phyloP scores from a whole-genome alignment of 2,329 filamentous ascomycete species.

The Diaporthe australafricana region DNA sequence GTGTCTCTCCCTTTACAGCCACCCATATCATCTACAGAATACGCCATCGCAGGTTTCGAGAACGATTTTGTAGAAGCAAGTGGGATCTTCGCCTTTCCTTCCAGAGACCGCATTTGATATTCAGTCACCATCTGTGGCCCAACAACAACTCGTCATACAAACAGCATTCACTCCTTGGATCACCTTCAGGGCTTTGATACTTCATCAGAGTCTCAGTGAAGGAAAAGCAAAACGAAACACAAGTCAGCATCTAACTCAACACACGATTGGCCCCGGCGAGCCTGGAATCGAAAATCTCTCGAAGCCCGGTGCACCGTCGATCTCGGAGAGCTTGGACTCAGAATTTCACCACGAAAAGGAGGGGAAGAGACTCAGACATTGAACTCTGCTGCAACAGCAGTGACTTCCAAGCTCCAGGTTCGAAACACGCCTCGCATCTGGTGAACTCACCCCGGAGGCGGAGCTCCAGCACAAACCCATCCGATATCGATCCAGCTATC shows the following conservation, averaged over 20 bases:
- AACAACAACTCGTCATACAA: neutral
- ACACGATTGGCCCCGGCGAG: neutral
- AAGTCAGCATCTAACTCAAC: neutral
- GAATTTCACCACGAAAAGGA: neutral
- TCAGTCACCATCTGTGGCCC: neutral
- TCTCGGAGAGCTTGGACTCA: neutral
- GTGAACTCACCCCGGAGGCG: constrained; percentile 10
- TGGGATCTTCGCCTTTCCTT: constrained; percentile 20
- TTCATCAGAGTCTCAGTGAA: neutral
- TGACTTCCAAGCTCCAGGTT: constrained; percentile 14
- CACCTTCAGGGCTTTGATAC: neutral
- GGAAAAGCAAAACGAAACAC: constrained; percentile 5
- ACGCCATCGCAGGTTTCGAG: constrained; percentile 32
- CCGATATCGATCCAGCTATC: constrained; percentile 1
- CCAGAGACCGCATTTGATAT: constrained; percentile 21
- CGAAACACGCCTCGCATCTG: constrained; percentile 11
- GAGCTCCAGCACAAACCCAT: constrained; percentile 7
- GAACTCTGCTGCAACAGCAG: constrained; percentile 6
- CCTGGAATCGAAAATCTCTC: constrained; percentile 8
- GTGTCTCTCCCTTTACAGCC: constrained; percentile 4
- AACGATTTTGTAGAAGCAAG: constrained; percentile 30
- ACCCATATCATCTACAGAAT: constrained; percentile 28
- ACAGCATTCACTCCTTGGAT: constrained; percentile 17
- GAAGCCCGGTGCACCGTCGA: constrained; percentile 24
- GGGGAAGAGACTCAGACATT: constrained; percentile 20